Evolutionary conservation across 768 basidiomycete species (phyloP).

Genomic region (Amylocystis lapponica): DNA sequence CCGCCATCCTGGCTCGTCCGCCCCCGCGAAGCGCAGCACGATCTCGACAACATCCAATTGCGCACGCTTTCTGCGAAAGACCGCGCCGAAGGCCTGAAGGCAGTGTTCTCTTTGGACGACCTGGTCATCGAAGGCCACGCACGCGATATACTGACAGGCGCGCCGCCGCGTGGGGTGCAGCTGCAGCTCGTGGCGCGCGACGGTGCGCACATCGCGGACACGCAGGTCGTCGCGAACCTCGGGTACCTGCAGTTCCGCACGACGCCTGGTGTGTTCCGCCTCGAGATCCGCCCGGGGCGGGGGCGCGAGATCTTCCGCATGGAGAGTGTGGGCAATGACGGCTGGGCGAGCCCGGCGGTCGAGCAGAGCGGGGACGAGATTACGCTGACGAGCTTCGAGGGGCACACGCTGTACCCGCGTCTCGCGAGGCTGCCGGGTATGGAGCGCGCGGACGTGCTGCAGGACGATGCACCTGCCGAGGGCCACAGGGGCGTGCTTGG

Average conservation of each 20-base stretch:
- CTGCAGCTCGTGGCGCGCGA: constrained; percentile 60
- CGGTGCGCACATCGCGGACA: constrained; percentile 61
- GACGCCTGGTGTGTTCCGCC: constrained; percentile 78
- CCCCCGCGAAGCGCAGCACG: constrained; percentile 82
- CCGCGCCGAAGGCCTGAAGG: constrained; percentile 50
- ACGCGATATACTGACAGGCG: constrained; percentile 56
- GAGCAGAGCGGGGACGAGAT: constrained; percentile 67
- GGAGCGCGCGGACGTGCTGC: constrained; percentile 81
- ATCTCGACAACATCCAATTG: constrained; percentile 94
- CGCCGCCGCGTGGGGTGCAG: constrained; percentile 86
- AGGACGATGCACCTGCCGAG: constrained; percentile 20
- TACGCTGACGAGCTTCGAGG: constrained; percentile 85
- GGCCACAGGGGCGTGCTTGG: constrained; percentile 38
- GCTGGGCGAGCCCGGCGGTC: constrained; percentile 77
- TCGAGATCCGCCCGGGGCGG: constrained; percentile 78
- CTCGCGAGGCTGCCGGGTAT: constrained; percentile 65
- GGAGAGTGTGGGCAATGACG: constrained; percentile 84
- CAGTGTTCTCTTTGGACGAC: constrained; percentile 84
- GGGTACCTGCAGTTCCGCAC: constrained; percentile 97
- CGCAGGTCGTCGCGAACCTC: constrained; percentile 88
- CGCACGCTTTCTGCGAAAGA: constrained; percentile 55
- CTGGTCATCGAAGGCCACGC: constrained; percentile 94
- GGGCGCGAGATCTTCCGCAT: constrained; percentile 76
- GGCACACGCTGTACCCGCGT: constrained; percentile 82
- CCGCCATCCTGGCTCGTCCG: constrained; percentile 91